A percentile compares a stretch with the other conserved stretches of the same genome.
These are phyloP conservation scores for Capsicum baccatum DNA, from an alignment of 257 asterid species.

Conservation along the genomic window DNA sequence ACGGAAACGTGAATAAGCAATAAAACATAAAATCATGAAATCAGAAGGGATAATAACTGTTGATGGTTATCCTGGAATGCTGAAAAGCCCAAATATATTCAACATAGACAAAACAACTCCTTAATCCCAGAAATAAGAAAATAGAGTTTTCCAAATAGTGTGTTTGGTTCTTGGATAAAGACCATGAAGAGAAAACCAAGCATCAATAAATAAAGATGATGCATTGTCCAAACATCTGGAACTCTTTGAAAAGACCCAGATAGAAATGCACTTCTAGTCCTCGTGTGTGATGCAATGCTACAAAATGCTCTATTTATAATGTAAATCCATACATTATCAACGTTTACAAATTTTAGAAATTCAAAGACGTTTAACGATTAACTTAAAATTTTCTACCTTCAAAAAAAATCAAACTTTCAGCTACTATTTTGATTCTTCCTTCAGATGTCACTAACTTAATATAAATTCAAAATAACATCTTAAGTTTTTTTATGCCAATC, in stretches of 20 bases:
- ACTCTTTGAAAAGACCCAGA: background rate
- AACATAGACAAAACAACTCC: constrained; percentile 12
- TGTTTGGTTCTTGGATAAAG: background rate
- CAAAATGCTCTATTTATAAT: background rate
- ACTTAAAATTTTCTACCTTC: background rate
- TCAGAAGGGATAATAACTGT: background rate
- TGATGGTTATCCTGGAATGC: constrained; percentile 3
- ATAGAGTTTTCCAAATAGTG: background rate
- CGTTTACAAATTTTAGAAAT: background rate
- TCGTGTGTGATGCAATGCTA: background rate
- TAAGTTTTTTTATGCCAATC: background rate
- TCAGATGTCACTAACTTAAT: background rate
- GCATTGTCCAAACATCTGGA: background rate
- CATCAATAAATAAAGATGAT: constrained; percentile 1
- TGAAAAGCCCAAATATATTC: background rate
- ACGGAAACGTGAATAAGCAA: background rate
- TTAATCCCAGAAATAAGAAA: background rate
- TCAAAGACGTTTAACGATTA: background rate
- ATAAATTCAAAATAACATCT: background rate
- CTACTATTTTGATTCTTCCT: background rate
- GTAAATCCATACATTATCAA: background rate
- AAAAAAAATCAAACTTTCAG: background rate
- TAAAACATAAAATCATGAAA: background rate
- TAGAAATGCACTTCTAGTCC: background rate
- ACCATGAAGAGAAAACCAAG: background rate